Evolutionary conservation across 2,329 filamentous ascomycete species (phyloP).

Genomic region (Talaromyces sp.): DNA sequence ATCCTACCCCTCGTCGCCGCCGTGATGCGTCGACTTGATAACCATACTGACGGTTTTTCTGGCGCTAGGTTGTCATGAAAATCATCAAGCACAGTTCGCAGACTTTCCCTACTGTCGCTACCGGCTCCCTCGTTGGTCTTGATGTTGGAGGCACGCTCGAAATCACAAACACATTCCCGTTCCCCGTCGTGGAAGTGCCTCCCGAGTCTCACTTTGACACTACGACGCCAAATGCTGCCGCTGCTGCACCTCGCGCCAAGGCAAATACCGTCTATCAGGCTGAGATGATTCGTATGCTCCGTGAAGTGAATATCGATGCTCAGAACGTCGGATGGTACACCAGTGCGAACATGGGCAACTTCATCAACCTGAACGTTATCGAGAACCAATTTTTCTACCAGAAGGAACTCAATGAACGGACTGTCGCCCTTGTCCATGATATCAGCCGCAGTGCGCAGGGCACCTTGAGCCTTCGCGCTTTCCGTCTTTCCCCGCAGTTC

Average conservation of each 20-base stretch:
- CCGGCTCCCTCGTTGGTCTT: conserved; percentile 90
- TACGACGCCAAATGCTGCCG: conserved; percentile 68
- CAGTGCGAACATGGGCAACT: conserved; percentile 97
- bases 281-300: conserved; percentile 95
- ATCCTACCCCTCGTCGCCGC: conserved; percentile 27
- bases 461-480: conserved; percentile 82
- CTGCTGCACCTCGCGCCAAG: conserved; percentile 88
- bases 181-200: conserved; percentile 75
- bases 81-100: conserved; percentile 93
- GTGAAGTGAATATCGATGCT: conserved; percentile 97
- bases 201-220: conserved; percentile 69
- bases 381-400: conserved; percentile 99
- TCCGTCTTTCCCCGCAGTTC: conserved; percentile 82
- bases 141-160: conserved; percentile 77
- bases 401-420: conserved; percentile 81
- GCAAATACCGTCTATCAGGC: conserved; percentile 82
- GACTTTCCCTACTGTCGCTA: conserved; percentile 82
- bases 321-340: conserved; percentile 99
- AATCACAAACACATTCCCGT: conserved; percentile 92
- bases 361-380: conserved; percentile 89
- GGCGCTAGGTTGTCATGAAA: conserved; percentile 82
- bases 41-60: conserved; percentile 25
- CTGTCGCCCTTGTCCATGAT: conserved; percentile 88
- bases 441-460: conserved; percentile 93
- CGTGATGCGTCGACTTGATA: conserved; percentile 21